Percentiles rank a stretch among this genome's conserved stretches.
Conservation (phyloP, 768 basidiomycete genomes). For the Xerocomellus intermedius region DNA sequence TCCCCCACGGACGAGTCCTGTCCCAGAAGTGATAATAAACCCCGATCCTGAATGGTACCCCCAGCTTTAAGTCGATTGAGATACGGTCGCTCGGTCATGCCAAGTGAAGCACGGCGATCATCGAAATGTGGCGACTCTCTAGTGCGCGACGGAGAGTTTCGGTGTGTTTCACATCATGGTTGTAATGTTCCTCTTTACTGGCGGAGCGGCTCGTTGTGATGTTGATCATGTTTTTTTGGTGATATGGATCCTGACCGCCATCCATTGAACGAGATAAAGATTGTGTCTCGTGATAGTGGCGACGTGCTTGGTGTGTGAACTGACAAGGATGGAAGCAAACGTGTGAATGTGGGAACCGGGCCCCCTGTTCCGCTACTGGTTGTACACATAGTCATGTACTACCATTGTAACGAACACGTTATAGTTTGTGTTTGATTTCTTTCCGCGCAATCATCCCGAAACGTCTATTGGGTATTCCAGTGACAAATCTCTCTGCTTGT, state of each 20-base stretch:
- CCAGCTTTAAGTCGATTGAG: slow-evolving; percentile 32
- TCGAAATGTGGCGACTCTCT: slow-evolving; percentile 55
- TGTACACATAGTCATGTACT: not conserved
- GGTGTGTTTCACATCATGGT: slow-evolving; percentile 23
- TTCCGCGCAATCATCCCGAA: slow-evolving; percentile 59
- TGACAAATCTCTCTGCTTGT: slow-evolving; percentile 63
- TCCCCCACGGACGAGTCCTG: slow-evolving; percentile 56
- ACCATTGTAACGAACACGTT: not conserved
- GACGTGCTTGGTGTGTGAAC: no score
- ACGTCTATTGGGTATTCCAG: slow-evolving; percentile 52
- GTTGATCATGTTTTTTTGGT: not conserved
- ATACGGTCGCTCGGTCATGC: not conserved
- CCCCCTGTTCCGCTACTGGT: no score
- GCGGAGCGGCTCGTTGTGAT: not conserved
- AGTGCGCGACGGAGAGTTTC: slow-evolving; percentile 47
- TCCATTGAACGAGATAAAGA: not conserved
- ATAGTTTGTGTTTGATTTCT: slow-evolving; percentile 68
- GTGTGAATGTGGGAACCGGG: not conserved
- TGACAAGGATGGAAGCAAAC: not conserved
- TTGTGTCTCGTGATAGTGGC: no score
- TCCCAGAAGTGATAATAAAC: slow-evolving; percentile 59
- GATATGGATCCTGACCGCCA: not conserved
- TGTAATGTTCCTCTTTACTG: slow-evolving; percentile 21
- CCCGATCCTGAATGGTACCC: slow-evolving; percentile 53
- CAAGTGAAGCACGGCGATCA: slow-evolving; percentile 48